phyloP scores from a whole-genome alignment of 73 alveolate species.

The Effrenium voratum region DNA sequence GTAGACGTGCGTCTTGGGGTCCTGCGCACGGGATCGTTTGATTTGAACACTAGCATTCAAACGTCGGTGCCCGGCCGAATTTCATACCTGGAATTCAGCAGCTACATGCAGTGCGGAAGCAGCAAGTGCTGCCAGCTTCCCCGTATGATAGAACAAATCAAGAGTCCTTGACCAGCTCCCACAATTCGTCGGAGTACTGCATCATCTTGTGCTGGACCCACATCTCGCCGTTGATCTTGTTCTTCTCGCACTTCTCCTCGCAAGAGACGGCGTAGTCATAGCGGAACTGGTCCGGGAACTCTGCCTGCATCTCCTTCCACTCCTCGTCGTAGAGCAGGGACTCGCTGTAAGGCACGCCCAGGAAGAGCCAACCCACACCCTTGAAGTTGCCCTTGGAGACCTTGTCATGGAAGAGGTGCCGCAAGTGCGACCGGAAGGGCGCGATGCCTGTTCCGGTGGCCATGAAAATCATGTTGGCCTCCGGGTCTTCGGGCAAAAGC shows the following conservation, averaged over 20 bases:
- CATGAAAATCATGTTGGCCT: conserved; percentile 82
- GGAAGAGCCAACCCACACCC: conserved; percentile 87
- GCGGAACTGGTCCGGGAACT: conserved; percentile 79
- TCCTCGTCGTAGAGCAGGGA: conserved; percentile 91
- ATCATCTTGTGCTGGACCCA: conserved; percentile 94
- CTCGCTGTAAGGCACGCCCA: conserved; percentile 78
- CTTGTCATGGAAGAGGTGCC: conserved; percentile 70
- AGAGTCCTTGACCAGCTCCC: conserved; percentile 73
- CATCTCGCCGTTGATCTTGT: conserved; percentile 84
- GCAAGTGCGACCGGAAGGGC: conserved; percentile 84
- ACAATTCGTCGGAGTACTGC: conserved; percentile 77
- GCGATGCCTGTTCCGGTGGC: conserved; percentile 94
- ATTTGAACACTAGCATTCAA: too few relatives aligned
- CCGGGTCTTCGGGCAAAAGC: conserved; percentile 90
- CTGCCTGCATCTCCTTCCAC: conserved; percentile 94
- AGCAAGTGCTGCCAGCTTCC: too few relatives aligned
- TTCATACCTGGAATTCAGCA: too few relatives aligned
- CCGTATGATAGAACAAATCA: neutral
- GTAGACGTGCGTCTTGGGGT: conserved; percentile 88
- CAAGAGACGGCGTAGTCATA: conserved; percentile 79
- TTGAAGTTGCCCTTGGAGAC: conserved; percentile 90
- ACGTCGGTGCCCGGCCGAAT: too few relatives aligned
- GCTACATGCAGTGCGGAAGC: too few relatives aligned
- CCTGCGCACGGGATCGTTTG: too few relatives aligned
- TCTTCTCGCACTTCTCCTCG: conserved; percentile 73